These are phyloP conservation scores for Thalassiosira livingstoniorum DNA, from an alignment of 352 stramenopile species.

Conservation along the genomic window DNA sequence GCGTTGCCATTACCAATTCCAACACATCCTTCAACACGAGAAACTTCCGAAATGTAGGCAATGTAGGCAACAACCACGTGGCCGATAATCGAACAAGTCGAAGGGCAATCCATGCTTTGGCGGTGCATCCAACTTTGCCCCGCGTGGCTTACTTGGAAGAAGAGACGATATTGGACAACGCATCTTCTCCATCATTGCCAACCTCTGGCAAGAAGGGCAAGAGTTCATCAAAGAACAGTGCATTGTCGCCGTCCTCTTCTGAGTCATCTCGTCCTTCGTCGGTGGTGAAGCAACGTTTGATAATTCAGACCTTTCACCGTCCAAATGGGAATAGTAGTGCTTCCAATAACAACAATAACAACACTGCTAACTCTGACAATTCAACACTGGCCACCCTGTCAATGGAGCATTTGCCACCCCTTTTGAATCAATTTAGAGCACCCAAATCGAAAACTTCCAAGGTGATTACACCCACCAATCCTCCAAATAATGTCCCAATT, in stretches of 20 bases:
- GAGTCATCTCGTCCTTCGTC: no score
- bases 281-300: no score
- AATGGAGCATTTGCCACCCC: constrained; percentile 30
- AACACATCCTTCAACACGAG: background rate
- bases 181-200: background rate
- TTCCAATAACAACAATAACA: constrained; percentile 24
- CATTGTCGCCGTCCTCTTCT: no score
- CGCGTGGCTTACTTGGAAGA: constrained; percentile 42
- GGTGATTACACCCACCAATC: no score
- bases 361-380: background rate
- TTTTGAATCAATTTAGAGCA: constrained; percentile 43
- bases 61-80: no score
- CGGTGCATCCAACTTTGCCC: constrained; percentile 46
- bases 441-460: constrained; percentile 41
- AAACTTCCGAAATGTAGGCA: no score
- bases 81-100: background rate
- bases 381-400: constrained; percentile 5
- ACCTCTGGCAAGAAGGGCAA: background rate
- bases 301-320: no score
- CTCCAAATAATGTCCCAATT: no score
- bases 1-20: background rate
- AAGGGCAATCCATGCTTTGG: constrained; percentile 19
- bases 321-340: no score
- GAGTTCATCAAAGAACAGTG: background rate
- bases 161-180: constrained; percentile 2